Percentiles rank a stretch among this genome's conserved stretches.
Evolutionary conservation across 1,139 yeast species (phyloP).

Genomic region (Yamadazyma sp.): DNA sequence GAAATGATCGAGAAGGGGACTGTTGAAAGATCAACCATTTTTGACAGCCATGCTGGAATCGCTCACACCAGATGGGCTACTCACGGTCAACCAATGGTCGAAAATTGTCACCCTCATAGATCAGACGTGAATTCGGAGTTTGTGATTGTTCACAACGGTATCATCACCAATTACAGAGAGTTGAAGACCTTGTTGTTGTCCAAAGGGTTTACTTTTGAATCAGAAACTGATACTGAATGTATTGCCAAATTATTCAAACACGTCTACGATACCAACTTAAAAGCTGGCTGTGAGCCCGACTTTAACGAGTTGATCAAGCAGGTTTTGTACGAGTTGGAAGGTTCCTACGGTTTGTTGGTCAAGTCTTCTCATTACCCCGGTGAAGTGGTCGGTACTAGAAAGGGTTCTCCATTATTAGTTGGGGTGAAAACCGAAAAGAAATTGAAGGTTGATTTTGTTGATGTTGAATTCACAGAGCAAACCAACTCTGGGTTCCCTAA

Average conservation of each 20-base stretch:
- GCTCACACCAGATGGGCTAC: slow-evolving; percentile 99
- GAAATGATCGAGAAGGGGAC: slow-evolving; percentile 60
- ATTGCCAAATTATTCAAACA: slow-evolving; percentile 95
- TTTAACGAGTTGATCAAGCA: slow-evolving; percentile 91
- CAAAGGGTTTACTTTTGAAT: slow-evolving; percentile 82
- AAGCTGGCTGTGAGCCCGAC: slow-evolving; percentile 54
- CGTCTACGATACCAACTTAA: slow-evolving; percentile 75
- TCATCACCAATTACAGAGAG: slow-evolving; percentile 92
- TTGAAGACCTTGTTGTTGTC: slow-evolving; percentile 75
- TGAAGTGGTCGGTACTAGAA: slow-evolving; percentile 95
- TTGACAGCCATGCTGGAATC: slow-evolving; percentile 89
- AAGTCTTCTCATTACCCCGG: slow-evolving; percentile 92
- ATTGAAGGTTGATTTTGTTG: slow-evolving; percentile 96
- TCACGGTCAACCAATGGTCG: slow-evolving; percentile 87
- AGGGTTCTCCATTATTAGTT: slow-evolving; percentile 94
- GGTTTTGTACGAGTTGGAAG: slow-evolving; percentile 90
- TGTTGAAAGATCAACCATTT: slow-evolving; percentile 59
- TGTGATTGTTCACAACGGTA: slow-evolving; percentile 95
- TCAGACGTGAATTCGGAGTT: slow-evolving; percentile 83
- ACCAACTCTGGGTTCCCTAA: slow-evolving; percentile 12
- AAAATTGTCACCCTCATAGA: slow-evolving; percentile 95
- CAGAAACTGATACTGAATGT: slow-evolving; percentile 97
- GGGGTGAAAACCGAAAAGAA: slow-evolving; percentile 96
- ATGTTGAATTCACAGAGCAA: slow-evolving; percentile 88
- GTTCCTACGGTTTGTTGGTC: slow-evolving; percentile 94